Evolutionary conservation across 768 basidiomycete genomes (phyloP).

Genomic region (Tubosaeta sp.): DNA sequence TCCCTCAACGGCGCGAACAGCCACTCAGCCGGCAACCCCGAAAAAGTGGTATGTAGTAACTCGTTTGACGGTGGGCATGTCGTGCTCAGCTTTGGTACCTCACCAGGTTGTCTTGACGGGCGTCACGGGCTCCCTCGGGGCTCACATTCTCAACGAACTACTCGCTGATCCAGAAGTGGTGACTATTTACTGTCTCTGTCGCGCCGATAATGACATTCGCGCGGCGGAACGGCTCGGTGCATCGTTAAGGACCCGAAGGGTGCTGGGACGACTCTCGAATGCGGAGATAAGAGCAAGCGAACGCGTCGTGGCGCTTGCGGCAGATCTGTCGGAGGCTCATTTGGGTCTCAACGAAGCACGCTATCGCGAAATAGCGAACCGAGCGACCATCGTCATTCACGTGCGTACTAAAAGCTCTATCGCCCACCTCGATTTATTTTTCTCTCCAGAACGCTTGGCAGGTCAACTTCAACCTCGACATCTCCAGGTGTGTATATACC

Average conservation of each 20-base stretch:
- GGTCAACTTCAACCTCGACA: slow-evolving; percentile 48
- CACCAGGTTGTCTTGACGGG: slow-evolving; percentile 41
- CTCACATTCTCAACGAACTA: slow-evolving; percentile 47
- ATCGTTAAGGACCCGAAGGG: slow-evolving; percentile 38
- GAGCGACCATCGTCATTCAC: slow-evolving; percentile 45
- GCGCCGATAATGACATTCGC: slow-evolving; percentile 43
- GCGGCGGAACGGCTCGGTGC: slow-evolving; percentile 37
- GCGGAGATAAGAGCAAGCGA: background rate
- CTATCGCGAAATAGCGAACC: slow-evolving; percentile 34
- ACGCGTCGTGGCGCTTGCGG: slow-evolving; percentile 40
- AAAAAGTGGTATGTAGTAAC: slow-evolving; percentile 12
- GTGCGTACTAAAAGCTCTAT: slow-evolving; percentile 17
- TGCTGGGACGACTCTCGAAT: slow-evolving; percentile 15
- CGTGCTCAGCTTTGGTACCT: background rate
- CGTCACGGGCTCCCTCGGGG: slow-evolving; percentile 51
- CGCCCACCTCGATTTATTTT: background rate
- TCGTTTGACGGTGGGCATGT: background rate
- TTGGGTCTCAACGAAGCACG: slow-evolving; percentile 38
- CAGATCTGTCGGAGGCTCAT: slow-evolving; percentile 36
- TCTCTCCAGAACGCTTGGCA: slow-evolving; percentile 48
- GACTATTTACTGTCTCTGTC: slow-evolving; percentile 47
- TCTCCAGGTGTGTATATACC: slow-evolving; percentile 18
- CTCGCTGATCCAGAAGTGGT: slow-evolving; percentile 33
- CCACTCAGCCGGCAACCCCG: slow-evolving; percentile 6
- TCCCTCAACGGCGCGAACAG: slow-evolving; percentile 7